Evolutionary conservation across 2,329 filamentous ascomycete species (phyloP).

Genomic region (Calycina marina): DNA sequence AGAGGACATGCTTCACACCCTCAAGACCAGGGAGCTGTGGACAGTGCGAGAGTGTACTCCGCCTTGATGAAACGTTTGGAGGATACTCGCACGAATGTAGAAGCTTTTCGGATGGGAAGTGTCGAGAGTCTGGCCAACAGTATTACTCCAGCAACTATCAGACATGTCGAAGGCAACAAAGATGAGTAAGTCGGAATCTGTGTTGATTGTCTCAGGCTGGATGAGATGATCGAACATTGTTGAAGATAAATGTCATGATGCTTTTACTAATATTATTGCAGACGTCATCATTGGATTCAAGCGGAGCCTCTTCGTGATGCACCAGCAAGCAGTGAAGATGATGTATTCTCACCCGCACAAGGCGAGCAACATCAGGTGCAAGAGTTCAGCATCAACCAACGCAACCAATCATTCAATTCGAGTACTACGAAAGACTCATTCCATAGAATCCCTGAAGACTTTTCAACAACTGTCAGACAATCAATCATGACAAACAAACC

Average conservation of each 20-base stretch:
- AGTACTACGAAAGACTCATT: conserved; percentile 10
- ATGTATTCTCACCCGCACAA: conserved; percentile 12
- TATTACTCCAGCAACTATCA: conserved; percentile 13
- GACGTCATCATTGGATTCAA: conserved; percentile 13
- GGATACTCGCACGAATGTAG: conserved; percentile 22
- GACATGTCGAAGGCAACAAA: conserved; percentile 12
- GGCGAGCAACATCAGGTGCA: no score
- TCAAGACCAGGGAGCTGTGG: conserved; percentile 24
- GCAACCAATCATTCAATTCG: conserved; percentile 5
- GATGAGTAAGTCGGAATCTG: no score
- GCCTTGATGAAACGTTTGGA: conserved; percentile 44
- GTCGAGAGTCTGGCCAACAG: conserved; percentile 9
- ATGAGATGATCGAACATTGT: no score
- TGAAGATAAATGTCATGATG: no score
- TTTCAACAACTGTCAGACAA: conserved; percentile 12
- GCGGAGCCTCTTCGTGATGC: conserved; percentile 10
- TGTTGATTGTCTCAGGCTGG: no score
- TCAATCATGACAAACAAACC: no score
- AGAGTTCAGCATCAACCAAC: no score
- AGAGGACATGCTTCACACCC: conserved; percentile 7
- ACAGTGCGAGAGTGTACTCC: conserved; percentile 46
- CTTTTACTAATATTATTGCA: no score
- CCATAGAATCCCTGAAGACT: conserved; percentile 9
- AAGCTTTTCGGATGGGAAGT: conserved; percentile 10
- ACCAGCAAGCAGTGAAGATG: conserved; percentile 9